phyloP scores from a whole-genome alignment of 2,329 filamentous ascomycete genomes.

The Orbilia ellipsospora region DNA sequence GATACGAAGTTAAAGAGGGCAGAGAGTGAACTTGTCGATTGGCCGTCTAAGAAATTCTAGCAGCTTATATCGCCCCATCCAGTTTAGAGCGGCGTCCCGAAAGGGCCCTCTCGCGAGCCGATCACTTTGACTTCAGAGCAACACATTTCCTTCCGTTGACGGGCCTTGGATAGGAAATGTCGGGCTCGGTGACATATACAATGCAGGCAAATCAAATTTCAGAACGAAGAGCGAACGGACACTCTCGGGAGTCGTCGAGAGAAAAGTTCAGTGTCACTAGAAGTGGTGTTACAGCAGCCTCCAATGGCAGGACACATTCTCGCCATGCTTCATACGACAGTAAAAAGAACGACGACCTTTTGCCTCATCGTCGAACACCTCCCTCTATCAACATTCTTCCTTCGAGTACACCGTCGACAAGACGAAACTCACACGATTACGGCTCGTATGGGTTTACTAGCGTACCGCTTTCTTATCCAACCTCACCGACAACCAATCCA shows the following conservation, averaged over 20 bases:
- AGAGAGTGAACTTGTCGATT: background rate
- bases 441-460: conserved; percentile 24
- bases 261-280: conserved; percentile 34
- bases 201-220: conserved; percentile 47
- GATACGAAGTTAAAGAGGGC: conserved; percentile 1
- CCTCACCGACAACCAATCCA: conserved; percentile 38
- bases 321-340: conserved; percentile 51
- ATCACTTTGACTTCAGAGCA: conserved; percentile 1
- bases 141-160: conserved; percentile 12
- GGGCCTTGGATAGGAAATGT: conserved; percentile 17
- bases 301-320: conserved; percentile 30
- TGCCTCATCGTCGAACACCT: conserved; percentile 39
- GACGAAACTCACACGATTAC: conserved; percentile 49
- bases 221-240: conserved; percentile 31
- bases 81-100: conserved; percentile 12
- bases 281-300: conserved; percentile 8
- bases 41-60: background rate
- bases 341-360: conserved; percentile 52
- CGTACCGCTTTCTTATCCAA: conserved; percentile 44
- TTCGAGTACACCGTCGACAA: conserved; percentile 45
- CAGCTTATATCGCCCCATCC: conserved; percentile 4
- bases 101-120: conserved; percentile 3
- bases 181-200: conserved; percentile 46
- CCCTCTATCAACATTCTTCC: conserved; percentile 46
- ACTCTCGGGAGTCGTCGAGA: conserved; percentile 46